Percentiles rank a stretch among this genome's conserved stretches.
Conservation (phyloP, 108 stramenopile genomes). For the Skeletonema costatum region DNA sequence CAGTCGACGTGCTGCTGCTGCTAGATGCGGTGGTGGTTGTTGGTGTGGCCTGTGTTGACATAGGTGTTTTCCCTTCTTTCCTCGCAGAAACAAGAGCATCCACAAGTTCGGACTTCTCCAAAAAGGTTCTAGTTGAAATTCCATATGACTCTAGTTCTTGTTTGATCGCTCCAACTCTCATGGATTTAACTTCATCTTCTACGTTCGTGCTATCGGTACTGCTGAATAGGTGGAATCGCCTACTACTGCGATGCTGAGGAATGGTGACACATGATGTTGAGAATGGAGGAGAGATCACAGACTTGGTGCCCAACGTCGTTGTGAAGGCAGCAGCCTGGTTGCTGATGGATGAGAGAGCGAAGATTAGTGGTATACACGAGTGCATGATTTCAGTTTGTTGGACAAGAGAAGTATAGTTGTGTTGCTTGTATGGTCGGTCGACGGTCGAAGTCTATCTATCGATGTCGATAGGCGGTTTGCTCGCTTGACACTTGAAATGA, state of each 20-base stretch:
- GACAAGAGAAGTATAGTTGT: too few relatives aligned
- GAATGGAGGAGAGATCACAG: neutral
- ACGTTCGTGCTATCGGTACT: neutral
- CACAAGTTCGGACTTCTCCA: slow-evolving; percentile 80
- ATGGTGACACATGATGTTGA: neutral
- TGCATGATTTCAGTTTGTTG: neutral
- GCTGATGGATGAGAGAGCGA: neutral
- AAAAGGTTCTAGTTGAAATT: slow-evolving; percentile 65
- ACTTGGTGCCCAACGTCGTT: too few relatives aligned
- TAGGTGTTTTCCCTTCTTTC: slow-evolving; percentile 64
- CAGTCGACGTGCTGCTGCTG: slow-evolving; percentile 17
- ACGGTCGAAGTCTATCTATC: too few relatives aligned
- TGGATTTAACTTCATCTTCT: slow-evolving; percentile 48
- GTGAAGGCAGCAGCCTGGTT: neutral
- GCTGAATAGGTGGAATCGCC: neutral
- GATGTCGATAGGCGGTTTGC: neutral
- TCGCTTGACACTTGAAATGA: too few relatives aligned
- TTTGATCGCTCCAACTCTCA: slow-evolving; percentile 75
- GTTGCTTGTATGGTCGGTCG: too few relatives aligned
- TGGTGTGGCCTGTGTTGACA: neutral
- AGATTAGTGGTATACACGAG: neutral
- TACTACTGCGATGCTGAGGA: neutral
- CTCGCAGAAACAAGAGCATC: slow-evolving; percentile 69
- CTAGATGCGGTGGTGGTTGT: neutral
- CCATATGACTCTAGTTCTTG: slow-evolving; percentile 83